These are phyloP conservation scores for Blastobotrys serpentis DNA, from an alignment of 1,139 yeast species.

Conservation along the genomic window DNA sequence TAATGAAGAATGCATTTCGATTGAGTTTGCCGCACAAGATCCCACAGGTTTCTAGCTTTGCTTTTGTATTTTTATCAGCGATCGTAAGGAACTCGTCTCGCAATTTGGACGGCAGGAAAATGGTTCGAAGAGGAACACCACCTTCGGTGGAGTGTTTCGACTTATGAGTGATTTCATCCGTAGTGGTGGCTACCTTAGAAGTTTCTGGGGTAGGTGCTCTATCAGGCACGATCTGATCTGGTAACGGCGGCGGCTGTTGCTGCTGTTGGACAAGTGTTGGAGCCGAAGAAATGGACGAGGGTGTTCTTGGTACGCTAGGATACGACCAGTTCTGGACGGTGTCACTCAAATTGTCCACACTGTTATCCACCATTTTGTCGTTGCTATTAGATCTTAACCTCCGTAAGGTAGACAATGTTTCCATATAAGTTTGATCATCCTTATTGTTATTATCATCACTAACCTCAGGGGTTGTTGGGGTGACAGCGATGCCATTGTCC, in stretches of 20 bases:
- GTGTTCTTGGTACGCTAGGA: conserved; percentile 19
- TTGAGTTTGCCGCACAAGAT: conserved; percentile 57
- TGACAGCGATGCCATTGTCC: conserved; percentile 8
- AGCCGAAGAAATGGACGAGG: conserved; percentile 11
- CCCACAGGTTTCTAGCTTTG: conserved; percentile 61
- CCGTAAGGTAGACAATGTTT: conserved; percentile 24
- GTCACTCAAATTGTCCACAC: conserved; percentile 3
- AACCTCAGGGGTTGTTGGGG: conserved; percentile 1
- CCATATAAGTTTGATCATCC: conserved; percentile 24
- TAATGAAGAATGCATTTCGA: conserved; percentile 58
- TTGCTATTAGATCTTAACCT: conserved; percentile 18
- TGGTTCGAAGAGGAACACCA: conserved; percentile 51
- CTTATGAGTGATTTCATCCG: conserved; percentile 42
- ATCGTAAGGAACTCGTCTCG: conserved; percentile 44
- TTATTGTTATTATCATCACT: conserved; percentile 18
- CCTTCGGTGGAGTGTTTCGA: conserved; percentile 48
- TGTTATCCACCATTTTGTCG: conserved; percentile 1
- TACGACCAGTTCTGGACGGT: conserved; percentile 21
- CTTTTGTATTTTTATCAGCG: conserved; percentile 48
- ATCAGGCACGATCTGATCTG: not conserved
- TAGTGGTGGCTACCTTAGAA: too few relatives aligned
- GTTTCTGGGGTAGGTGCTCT: conserved; percentile 14
- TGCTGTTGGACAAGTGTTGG: too few relatives aligned
- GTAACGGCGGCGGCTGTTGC: conserved; percentile 23
- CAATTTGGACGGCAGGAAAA: conserved; percentile 49